Percentiles rank a stretch among this genome's conserved stretches.
These are phyloP conservation scores for Cladosporium sp. DNA, from an alignment of 2,329 filamentous ascomycete genomes.

Conservation along the genomic window DNA sequence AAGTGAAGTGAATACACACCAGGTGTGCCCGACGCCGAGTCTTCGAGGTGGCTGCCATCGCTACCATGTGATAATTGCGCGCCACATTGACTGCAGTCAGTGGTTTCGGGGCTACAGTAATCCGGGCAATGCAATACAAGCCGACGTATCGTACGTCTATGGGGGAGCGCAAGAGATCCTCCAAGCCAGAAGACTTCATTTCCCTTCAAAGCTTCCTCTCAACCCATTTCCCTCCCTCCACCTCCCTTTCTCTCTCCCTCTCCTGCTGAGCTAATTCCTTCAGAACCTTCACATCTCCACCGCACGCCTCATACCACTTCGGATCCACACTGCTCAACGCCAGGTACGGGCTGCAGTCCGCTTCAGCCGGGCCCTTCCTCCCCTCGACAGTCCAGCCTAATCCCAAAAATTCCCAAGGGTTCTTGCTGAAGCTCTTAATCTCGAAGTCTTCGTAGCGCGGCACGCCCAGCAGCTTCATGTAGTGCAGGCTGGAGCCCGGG, in stretches of 20 bases:
- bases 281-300: conserved; percentile 20
- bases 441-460: conserved; percentile 42
- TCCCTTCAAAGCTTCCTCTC: conserved; percentile 3
- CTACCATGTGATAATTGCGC: too few relatives aligned
- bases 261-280: conserved; percentile 17
- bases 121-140: too few relatives aligned
- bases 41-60: too few relatives aligned
- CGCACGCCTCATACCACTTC: conserved; percentile 31
- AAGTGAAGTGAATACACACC: too few relatives aligned
- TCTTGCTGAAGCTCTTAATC: conserved; percentile 35
- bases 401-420: conserved; percentile 37
- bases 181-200: too few relatives aligned
- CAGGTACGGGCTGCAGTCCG: conserved; percentile 36
- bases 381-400: conserved; percentile 36
- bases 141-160: too few relatives aligned
- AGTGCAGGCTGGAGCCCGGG: conserved; percentile 48
- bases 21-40: too few relatives aligned
- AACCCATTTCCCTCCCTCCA: background rate
- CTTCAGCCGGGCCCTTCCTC: conserved; percentile 16
- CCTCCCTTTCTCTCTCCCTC: conserved; percentile 1
- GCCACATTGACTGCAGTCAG: too few relatives aligned
- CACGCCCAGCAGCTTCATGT: conserved; percentile 34
- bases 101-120: too few relatives aligned
- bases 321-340: conserved; percentile 37
- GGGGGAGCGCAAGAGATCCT: too few relatives aligned